phyloP scores from a whole-genome alignment of 352 stramenopile species.

The Stramenopiles sp. region DNA sequence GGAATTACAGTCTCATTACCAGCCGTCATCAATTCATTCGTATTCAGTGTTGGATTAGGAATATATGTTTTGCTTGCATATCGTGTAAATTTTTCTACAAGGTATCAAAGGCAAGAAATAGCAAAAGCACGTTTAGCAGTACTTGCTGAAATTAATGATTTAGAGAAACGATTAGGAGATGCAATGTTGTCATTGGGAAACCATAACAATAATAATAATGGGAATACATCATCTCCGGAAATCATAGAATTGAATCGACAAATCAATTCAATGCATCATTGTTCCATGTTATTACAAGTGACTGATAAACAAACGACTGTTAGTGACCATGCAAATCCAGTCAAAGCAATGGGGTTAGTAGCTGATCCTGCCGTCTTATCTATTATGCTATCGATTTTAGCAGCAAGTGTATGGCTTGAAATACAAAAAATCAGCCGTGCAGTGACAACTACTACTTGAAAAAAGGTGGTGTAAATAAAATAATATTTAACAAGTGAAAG shows the following conservation, averaged over 20 bases:
- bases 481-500: too few relatives aligned
- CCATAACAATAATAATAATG: background rate
- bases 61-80: background rate
- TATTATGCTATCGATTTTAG: background rate
- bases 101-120: background rate
- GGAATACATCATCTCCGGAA: background rate
- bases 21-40: background rate
- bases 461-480: too few relatives aligned
- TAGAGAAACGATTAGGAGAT: background rate
- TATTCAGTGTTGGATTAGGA: background rate
- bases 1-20: background rate
- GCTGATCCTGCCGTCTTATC: background rate
- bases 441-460: too few relatives aligned
- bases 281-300: background rate
- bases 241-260: background rate
- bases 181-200: too few relatives aligned
- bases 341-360: background rate
- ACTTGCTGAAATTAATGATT: background rate
- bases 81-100: background rate
- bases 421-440: background rate
- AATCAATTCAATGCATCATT: background rate
- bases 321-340: background rate
- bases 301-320: background rate
- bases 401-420: background rate
- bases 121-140: background rate